A percentile compares a stretch with the other conserved stretches of the same genome.
Conservation (phyloP, 2,329 filamentous ascomycete species). For the Cytospora piceicola region DNA sequence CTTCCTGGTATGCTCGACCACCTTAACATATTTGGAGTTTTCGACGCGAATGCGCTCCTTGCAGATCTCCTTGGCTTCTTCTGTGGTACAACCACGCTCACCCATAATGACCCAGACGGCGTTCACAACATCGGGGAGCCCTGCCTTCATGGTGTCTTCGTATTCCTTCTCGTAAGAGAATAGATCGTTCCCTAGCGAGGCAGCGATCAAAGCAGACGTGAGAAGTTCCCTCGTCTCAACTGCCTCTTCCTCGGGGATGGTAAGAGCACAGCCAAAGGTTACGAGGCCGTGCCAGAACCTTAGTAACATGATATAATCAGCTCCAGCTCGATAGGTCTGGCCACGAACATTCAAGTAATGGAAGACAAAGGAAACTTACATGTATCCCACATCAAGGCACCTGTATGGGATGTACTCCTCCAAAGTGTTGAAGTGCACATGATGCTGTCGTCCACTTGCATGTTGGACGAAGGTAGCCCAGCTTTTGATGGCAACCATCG, state of each 20-base stretch:
- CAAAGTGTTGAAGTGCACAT: slow-evolving; percentile 32
- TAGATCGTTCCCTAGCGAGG: slow-evolving; percentile 45
- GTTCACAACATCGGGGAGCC: slow-evolving; percentile 41
- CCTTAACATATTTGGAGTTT: slow-evolving; percentile 11
- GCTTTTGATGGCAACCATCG: slow-evolving; percentile 33
- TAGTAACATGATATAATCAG: slow-evolving; percentile 5
- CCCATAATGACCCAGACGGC: slow-evolving; percentile 46
- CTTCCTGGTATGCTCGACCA: slow-evolving; percentile 4
- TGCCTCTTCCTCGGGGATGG: slow-evolving; percentile 42
- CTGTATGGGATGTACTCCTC: slow-evolving; percentile 37
- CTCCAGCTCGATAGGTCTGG: no score
- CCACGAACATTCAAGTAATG: no score
- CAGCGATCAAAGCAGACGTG: slow-evolving; percentile 37
- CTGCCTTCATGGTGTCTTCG: slow-evolving; percentile 36
- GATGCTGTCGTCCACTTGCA: slow-evolving; percentile 9
- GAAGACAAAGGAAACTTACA: slow-evolving; percentile 32
- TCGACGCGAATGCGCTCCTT: slow-evolving; percentile 16
- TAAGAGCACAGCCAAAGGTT: slow-evolving; percentile 44
- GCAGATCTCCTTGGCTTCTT: slow-evolving; percentile 31
- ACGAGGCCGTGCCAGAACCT: slow-evolving; percentile 43
- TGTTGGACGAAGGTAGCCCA: slow-evolving; percentile 35
- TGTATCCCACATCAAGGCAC: slow-evolving; percentile 36
- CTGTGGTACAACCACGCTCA: slow-evolving; percentile 37
- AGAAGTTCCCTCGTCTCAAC: slow-evolving; percentile 38
- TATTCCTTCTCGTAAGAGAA: slow-evolving; percentile 45